Evolutionary conservation across 2,329 filamentous ascomycete genomes (phyloP).

Genomic region (Pestalotiopsis sp.): DNA sequence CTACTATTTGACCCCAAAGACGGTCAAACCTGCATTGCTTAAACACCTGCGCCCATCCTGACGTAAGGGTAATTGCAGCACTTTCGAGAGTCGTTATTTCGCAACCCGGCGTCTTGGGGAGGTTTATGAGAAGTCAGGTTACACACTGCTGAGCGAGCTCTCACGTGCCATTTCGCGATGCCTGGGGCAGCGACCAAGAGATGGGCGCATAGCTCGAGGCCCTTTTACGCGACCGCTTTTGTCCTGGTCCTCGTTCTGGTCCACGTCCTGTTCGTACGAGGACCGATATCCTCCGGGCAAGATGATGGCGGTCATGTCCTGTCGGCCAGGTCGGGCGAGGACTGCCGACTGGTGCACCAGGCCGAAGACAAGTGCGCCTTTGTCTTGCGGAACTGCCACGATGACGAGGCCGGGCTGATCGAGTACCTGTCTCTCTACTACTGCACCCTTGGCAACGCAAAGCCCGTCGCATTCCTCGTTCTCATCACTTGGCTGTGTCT

Average conservation of each 20-base stretch:
- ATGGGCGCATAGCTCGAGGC: conserved; percentile 46
- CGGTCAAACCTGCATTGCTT: not conserved
- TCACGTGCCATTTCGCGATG: conserved; percentile 12
- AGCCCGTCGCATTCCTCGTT: conserved; percentile 77
- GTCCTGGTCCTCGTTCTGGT: conserved; percentile 49
- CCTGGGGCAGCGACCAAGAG: conserved; percentile 17
- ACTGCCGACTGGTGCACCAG: conserved; percentile 81
- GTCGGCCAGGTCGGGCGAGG: conserved; percentile 30
- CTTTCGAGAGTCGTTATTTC: not conserved
- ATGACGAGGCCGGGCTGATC: conserved; percentile 87
- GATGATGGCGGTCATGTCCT: conserved; percentile 18
- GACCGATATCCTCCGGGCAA: conserved; percentile 18
- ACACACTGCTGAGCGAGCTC: not conserved
- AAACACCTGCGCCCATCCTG: not conserved
- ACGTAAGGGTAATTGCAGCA: not conserved
- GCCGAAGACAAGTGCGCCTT: conserved; percentile 85
- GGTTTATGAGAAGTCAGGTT: not conserved
- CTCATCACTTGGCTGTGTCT: conserved; percentile 83
- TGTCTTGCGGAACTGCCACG: conserved; percentile 77
- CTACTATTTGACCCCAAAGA: not conserved
- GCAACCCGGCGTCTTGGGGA: too few relatives aligned
- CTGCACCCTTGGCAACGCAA: conserved; percentile 69
- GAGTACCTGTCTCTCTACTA: conserved; percentile 92
- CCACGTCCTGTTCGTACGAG: conserved; percentile 41
- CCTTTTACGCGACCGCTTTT: conserved; percentile 51